Conservation (phyloP, 306 rosid species). For the Parietaria judaica region DNA sequence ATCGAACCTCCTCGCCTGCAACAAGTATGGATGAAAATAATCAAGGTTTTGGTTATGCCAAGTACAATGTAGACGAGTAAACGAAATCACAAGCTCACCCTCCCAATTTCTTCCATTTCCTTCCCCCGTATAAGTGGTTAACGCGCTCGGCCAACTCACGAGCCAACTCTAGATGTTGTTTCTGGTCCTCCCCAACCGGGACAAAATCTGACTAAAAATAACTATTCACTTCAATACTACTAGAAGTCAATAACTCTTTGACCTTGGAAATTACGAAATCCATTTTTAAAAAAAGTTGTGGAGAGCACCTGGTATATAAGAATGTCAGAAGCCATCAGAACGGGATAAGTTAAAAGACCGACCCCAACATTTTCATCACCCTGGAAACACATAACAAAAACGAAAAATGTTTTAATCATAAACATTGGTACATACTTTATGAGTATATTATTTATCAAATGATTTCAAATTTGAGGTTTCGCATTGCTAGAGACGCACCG, state of each 20-base stretch:
- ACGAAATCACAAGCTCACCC: constrained; percentile 50
- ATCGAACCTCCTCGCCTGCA: constrained; percentile 77
- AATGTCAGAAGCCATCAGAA: constrained; percentile 97
- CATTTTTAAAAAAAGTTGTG: neutral
- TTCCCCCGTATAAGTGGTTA: constrained; percentile 84
- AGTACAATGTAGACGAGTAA: constrained; percentile 9
- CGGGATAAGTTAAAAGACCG: constrained; percentile 95
- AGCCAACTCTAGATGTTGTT: constrained; percentile 94
- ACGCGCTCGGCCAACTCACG: constrained; percentile 89
- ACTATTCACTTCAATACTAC: too few species aligned
- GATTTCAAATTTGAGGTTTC: constrained; percentile 15
- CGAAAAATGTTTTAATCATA: constrained; percentile 8
- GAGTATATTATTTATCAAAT: too few species aligned
- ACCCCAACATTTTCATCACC: constrained; percentile 97
- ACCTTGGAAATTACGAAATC: too few species aligned
- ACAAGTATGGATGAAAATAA: constrained; percentile 29
- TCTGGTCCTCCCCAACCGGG: constrained; percentile 98
- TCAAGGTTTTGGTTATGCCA: constrained; percentile 6
- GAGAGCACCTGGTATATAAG: constrained; percentile 82
- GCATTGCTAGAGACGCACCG: constrained; percentile 70
- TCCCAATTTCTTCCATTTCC: constrained; percentile 95
- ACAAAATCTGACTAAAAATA: constrained; percentile 75
- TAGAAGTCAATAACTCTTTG: neutral
- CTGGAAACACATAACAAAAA: constrained; percentile 40
- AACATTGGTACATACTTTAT: neutral